Percentiles rank a stretch among this genome's conserved stretches.
Conservation (phyloP, 1,284 basidiomycete species). For the Puccinia coronata region DNA sequence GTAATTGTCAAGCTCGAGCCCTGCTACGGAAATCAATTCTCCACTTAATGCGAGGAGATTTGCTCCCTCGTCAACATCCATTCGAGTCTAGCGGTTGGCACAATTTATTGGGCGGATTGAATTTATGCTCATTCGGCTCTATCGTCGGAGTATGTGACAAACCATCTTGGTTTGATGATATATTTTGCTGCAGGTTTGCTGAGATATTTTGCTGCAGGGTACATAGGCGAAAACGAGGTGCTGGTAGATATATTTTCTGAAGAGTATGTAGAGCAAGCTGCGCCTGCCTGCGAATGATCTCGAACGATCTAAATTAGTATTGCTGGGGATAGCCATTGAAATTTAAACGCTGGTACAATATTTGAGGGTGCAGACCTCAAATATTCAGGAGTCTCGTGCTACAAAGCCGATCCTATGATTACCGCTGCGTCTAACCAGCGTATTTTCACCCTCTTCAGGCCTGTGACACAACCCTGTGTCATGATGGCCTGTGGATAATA, state of each 20-base stretch:
- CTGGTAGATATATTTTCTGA: neutral
- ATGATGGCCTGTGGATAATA: too few relatives aligned
- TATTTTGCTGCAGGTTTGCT: too few relatives aligned
- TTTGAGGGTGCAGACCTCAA: neutral
- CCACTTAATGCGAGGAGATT: neutral
- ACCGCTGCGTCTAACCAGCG: neutral
- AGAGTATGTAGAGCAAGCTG: neutral
- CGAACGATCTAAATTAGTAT: neutral
- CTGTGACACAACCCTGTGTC: too few relatives aligned
- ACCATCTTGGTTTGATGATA: neutral
- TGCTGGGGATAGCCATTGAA: neutral
- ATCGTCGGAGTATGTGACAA: neutral
- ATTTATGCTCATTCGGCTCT: neutral
- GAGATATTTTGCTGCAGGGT: too few relatives aligned
- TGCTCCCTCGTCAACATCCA: neutral
- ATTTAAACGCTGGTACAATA: neutral
- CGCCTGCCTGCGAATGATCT: neutral
- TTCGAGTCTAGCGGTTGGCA: neutral
- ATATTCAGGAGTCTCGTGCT: neutral
- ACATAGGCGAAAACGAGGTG: neutral
- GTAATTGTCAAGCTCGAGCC: neutral
- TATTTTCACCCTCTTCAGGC: neutral
- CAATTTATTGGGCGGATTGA: neutral
- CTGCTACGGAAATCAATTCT: neutral
- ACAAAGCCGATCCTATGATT: constrained; percentile 6